phyloP scores from a whole-genome alignment of 2,329 filamentous ascomycete species.

The Microdochium paspali region DNA sequence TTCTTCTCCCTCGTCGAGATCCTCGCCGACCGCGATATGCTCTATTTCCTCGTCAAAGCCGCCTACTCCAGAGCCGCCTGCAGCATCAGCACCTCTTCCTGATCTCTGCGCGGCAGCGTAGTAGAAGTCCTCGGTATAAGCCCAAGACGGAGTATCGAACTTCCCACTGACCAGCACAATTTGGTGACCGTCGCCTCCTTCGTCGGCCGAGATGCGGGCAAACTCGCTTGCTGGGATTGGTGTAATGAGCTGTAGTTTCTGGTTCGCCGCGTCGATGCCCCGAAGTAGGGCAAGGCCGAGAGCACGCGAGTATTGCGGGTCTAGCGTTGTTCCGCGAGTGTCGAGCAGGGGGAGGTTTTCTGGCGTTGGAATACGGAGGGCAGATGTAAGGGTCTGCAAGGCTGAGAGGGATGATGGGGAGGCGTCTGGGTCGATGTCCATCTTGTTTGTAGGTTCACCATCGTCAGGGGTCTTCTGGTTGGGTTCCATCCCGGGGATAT shows the following conservation, averaged over 20 bases:
- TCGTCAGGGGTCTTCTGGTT: too few species aligned
- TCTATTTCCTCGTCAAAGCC: too few species aligned
- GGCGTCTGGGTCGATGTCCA: slow-evolving; percentile 10
- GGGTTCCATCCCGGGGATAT: slow-evolving; percentile 5
- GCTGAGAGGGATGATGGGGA: slow-evolving; percentile 4
- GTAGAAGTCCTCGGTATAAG: slow-evolving; percentile 56
- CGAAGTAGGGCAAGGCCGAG: slow-evolving; percentile 62
- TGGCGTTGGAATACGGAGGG: slow-evolving; percentile 28
- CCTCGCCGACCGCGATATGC: slow-evolving; percentile 11
- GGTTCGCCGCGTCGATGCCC: slow-evolving; percentile 48
- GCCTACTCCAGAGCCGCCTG: slow-evolving; percentile 2
- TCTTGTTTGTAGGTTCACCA: slow-evolving; percentile 10
- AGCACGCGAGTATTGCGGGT: slow-evolving; percentile 48
- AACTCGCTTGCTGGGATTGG: slow-evolving; percentile 34
- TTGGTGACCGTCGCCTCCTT: slow-evolving; percentile 23
- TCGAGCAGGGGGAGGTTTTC: slow-evolving; percentile 55
- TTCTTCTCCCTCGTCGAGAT: slow-evolving; percentile 10
- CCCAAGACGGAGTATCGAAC: slow-evolving; percentile 61
- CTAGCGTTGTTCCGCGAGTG: slow-evolving; percentile 43
- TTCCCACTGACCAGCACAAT: slow-evolving; percentile 59
- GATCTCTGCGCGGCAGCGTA: not conserved
- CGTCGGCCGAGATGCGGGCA: not conserved
- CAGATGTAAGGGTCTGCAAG: slow-evolving; percentile 6
- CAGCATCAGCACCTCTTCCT: not conserved
- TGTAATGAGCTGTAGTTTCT: slow-evolving; percentile 54